Evolutionary conservation across 2,329 filamentous ascomycete species (phyloP).

Genomic region (Leptographium galeiforme): DNA sequence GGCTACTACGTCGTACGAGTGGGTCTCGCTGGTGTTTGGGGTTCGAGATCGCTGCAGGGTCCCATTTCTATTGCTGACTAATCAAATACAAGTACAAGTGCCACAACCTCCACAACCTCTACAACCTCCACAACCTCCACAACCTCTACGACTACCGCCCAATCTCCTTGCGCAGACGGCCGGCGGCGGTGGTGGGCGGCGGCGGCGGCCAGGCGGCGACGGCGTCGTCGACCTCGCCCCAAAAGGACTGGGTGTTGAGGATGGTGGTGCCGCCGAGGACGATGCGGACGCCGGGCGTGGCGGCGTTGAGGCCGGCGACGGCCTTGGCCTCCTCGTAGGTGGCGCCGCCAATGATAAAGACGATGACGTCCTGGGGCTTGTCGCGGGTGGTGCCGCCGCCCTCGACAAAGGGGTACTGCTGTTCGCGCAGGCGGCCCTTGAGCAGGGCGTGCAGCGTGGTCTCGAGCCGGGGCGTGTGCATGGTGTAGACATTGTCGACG

Average conservation of each 20-base stretch:
- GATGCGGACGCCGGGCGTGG: constrained; percentile 74
- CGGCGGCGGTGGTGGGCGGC: constrained; percentile 20
- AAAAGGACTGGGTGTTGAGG: constrained; percentile 75
- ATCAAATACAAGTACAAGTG: background rate
- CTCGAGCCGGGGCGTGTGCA: constrained; percentile 83
- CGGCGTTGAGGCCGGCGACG: constrained; percentile 88
- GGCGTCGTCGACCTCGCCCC: constrained; percentile 85
- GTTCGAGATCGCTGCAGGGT: background rate
- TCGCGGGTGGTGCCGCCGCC: constrained; percentile 61
- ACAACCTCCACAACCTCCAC: too few species aligned
- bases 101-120: too few species aligned
- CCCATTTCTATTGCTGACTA: background rate
- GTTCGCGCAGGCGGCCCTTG: constrained; percentile 75
- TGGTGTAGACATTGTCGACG: constrained; percentile 97
- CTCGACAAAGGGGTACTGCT: constrained; percentile 88
- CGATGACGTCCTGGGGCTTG: constrained; percentile 90
- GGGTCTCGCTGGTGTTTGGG: background rate
- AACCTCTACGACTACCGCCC: constrained; percentile 11
- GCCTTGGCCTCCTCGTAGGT: constrained; percentile 97
- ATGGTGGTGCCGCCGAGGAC: constrained; percentile 80
- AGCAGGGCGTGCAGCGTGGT: constrained; percentile 82
- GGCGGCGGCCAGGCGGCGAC: constrained; percentile 76
- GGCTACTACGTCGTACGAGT: too few species aligned
- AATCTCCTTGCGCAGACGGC: constrained; percentile 18
- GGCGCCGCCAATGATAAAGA: constrained; percentile 86